Base-by-base conservation (phyloP, 345 rosid genomes). In the Brassica rapa region DNA sequence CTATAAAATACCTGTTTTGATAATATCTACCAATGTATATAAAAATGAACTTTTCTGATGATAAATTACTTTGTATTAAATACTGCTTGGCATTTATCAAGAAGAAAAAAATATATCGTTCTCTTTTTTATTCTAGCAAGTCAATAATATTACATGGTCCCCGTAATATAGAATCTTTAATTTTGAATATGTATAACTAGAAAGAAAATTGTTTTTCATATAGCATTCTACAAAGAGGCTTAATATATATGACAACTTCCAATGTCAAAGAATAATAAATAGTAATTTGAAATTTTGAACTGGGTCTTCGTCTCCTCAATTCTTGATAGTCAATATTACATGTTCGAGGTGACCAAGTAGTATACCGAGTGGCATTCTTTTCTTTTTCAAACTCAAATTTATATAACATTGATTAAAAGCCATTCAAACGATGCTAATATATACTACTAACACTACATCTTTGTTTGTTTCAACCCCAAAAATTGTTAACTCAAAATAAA, bases 261-360 rank as follows among this genome's bases (percentile, higher is more conserved):
- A 65, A 25, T 64, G 81, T 77, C 81, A 71, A 77, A 63, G 15
- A 46, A 46, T 46, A 27, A 71, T 41, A 43, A 5, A 59, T 14
- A 32, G 63, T n/a, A 15, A 32, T 21, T 33, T 60, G 70, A 79
- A 33, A n/a, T 14, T n/a, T n/a, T n/a, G 1, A 49, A 49, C 66
- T 24, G n/a, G 69, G 78, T 79, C 82, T 79, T 73, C 37, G 70
- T 79, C 78, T 61, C 30, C 68, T 23, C 37, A 5, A 14, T 71
- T 41, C 39, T 14, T 30, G 41, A 41, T 16, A 62, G 65, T 73
- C 74, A 61, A 25, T 68, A 57, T 59, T 73, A 68, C 66, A 62
- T 79, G 74, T 79, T 51, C 65, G 65, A 68, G 63, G 70, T 67
- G 64, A 73, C 57, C 57, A 9, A n/a, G 64, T 73, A 37, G 24